Evolutionary conservation across 2,329 filamentous ascomycete species (phyloP).

Genomic region (Colletotrichum musae): DNA sequence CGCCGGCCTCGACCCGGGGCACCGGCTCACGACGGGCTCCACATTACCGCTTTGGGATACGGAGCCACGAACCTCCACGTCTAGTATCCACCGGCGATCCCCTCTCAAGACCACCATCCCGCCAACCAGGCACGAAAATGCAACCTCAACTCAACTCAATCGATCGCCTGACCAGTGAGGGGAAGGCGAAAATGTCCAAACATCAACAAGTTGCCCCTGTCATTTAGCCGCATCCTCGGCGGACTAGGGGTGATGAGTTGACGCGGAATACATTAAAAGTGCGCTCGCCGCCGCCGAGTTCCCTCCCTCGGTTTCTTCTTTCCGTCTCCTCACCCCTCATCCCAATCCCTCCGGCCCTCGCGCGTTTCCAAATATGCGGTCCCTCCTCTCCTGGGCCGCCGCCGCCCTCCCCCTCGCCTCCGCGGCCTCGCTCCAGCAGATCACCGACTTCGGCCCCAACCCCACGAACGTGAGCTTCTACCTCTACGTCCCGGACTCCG

Average conservation of each 20-base stretch:
- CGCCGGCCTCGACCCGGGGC: conserved; percentile 12
- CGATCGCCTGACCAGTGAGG: conserved; percentile 3
- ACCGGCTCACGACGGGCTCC: conserved; percentile 11
- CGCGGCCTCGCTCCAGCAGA: conserved; percentile 36
- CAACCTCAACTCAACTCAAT: conserved; percentile 2
- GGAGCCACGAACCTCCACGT: conserved; percentile 35
- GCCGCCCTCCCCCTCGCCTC: conserved; percentile 23
- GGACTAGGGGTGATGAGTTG: neutral
- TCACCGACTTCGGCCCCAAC: conserved; percentile 57
- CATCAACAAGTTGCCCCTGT: neutral
- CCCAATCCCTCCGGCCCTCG: neutral
- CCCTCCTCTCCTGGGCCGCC: neutral
- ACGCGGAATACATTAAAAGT: conserved; percentile 8
- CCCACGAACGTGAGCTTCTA: conserved; percentile 67
- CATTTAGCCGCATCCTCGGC: conserved; percentile 4
- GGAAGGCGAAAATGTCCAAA: neutral
- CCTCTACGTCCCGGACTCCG: conserved; percentile 62
- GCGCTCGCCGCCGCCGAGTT: neutral
- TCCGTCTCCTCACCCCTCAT: too few relatives aligned
- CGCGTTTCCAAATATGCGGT: neutral
- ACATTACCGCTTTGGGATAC: conserved; percentile 35
- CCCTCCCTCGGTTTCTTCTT: neutral
- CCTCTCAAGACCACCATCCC: conserved; percentile 18
- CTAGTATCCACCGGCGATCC: conserved; percentile 18
- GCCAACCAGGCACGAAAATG: conserved; percentile 24